Evolutionary conservation across 2,329 filamentous ascomycete species (phyloP).

Genomic region (Colletotrichum sp.): DNA sequence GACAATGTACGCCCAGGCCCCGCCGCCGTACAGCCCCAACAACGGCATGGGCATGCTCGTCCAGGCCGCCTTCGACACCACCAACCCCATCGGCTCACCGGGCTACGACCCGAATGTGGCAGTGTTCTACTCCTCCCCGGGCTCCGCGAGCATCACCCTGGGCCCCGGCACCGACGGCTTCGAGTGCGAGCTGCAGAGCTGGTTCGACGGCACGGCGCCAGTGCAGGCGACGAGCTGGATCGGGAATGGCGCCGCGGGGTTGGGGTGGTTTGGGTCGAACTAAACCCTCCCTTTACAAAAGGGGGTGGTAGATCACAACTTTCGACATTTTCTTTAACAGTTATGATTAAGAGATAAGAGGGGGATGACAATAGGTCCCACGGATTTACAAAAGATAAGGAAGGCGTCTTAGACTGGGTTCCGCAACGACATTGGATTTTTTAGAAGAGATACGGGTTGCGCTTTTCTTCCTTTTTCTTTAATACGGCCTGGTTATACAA

Average conservation of each 20-base stretch:
- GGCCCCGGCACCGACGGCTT: slow-evolving; percentile 49
- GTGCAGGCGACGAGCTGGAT: slow-evolving; percentile 17
- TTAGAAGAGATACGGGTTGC: background rate
- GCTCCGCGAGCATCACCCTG: slow-evolving; percentile 27
- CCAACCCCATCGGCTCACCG: slow-evolving; percentile 22
- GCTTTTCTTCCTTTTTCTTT: background rate
- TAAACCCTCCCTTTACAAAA: background rate
- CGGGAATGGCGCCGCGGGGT: slow-evolving; percentile 16
- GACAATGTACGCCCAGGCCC: slow-evolving; percentile 23
- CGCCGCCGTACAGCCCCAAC: slow-evolving; percentile 25
- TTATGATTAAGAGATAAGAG: background rate
- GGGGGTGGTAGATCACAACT: background rate
- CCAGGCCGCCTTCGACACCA: slow-evolving; percentile 40
- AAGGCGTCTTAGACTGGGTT: background rate
- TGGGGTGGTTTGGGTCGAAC: slow-evolving; percentile 9
- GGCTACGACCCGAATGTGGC: slow-evolving; percentile 26
- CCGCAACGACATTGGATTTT: background rate
- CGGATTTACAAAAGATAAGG: background rate
- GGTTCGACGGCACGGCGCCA: slow-evolving; percentile 19
- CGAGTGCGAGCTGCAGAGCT: slow-evolving; percentile 46
- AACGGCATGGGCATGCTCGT: slow-evolving; percentile 47
- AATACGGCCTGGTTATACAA: background rate
- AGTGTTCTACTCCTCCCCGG: slow-evolving; percentile 18
- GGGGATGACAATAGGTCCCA: background rate
- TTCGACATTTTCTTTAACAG: background rate